phyloP scores from a whole-genome alignment of 2,329 filamentous ascomycete genomes.

The Xylariaceae sp. region DNA sequence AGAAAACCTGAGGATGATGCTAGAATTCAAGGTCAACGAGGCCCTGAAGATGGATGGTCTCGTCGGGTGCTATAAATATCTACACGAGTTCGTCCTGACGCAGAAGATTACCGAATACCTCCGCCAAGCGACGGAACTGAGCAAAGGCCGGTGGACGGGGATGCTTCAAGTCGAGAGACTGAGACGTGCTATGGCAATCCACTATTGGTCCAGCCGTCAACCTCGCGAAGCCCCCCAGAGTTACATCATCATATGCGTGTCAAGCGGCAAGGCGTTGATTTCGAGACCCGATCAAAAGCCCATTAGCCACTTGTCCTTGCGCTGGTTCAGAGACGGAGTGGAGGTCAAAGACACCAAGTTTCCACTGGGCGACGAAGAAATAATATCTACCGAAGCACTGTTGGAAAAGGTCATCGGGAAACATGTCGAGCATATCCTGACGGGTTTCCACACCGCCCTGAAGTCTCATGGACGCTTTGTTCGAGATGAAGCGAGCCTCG shows the following conservation, averaged over 20 bases:
- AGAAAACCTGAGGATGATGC: slow-evolving; percentile 55
- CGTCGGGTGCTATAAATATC: slow-evolving; percentile 72
- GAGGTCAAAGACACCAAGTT: slow-evolving; percentile 67
- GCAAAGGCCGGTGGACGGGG: slow-evolving; percentile 68
- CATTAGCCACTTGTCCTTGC: slow-evolving; percentile 53
- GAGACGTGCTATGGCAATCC: slow-evolving; percentile 75
- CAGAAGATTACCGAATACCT: slow-evolving; percentile 82
- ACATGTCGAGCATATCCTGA: slow-evolving; percentile 68
- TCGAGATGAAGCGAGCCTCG: slow-evolving; percentile 52
- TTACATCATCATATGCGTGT: slow-evolving; percentile 84
- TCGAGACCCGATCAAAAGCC: slow-evolving; percentile 36
- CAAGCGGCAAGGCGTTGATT: slow-evolving; percentile 53
- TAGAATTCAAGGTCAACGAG: slow-evolving; percentile 70
- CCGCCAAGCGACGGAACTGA: slow-evolving; percentile 68
- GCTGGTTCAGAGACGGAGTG: slow-evolving; percentile 82
- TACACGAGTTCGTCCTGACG: slow-evolving; percentile 84
- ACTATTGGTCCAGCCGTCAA: slow-evolving; percentile 77
- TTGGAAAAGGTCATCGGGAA: slow-evolving; percentile 68
- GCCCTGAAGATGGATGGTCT: slow-evolving; percentile 66
- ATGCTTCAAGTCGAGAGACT: slow-evolving; percentile 72
- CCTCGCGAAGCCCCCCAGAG: slow-evolving; percentile 60
- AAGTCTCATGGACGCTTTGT: slow-evolving; percentile 55
- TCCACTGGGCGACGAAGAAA: slow-evolving; percentile 55
- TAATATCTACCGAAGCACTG: slow-evolving; percentile 72
- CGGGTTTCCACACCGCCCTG: slow-evolving; percentile 58